Evolutionary conservation across 139 green algal genomes (phyloP), one percentile per base, ranked within the genome.

Genomic region (Closterium sp.): DNA sequence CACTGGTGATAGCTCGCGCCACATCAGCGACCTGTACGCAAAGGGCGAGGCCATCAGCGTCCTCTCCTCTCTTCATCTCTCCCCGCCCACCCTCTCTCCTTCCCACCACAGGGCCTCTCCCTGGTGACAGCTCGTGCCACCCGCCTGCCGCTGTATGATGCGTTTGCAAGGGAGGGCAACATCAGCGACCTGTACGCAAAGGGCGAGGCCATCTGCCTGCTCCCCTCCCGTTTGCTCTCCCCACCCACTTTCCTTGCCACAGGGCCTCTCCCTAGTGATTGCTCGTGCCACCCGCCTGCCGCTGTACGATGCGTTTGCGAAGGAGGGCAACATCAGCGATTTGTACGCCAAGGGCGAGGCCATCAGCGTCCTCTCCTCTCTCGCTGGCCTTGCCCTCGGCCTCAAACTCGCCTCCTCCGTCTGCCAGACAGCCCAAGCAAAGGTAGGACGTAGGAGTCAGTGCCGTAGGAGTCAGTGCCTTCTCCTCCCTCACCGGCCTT

Each of bases 341-440:
- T n/a, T 94, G 24, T 90, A 93, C 34, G 89, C 92, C 32, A 94
- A 94, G 89, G 92, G 92, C 31, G 92, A 94, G 86, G 92, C 92
- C 73, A 92, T 94, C 34, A 90, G 73, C 27, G 89, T 93, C 17
- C 32, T 93, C 17, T 93, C 89, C 31, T 94, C 93, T 42, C 31
- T 94, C n/a, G 30, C 31, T 1, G 92, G 92, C 21, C 91, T 94
- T 28, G 89, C 30, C 1, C 45, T 93, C 9, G 92, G 92, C 84
- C 94, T 94, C 50, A 91, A 79, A 17, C 89, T 94, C 29, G 91
- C 91, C 24, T 91, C 91, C 70, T 85, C 89, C 1, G 30, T 94
- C 62, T 94, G 91, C 29, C 21, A 28, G 31, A 86, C 91, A 29
- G 30, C 70, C 9, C 89, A 89, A 22, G 79, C 90, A 31, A 94